Base-by-base conservation (phyloP, 1,284 basidiomycete species). In the Fomitopsis betulina region DNA sequence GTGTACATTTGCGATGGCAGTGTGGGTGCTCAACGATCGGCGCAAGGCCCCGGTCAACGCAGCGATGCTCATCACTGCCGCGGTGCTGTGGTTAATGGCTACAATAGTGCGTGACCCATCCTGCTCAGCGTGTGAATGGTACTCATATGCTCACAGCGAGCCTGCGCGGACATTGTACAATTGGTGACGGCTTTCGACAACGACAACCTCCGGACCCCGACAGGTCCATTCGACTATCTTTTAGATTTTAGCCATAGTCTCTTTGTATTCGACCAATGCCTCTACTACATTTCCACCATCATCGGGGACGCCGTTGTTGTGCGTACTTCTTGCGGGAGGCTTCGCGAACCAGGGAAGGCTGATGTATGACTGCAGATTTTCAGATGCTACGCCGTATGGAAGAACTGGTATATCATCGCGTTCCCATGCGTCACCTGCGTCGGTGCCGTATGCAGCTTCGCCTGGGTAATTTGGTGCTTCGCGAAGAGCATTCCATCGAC, bases 1-100 rank as follows among this genome's bases (percentile, higher is more conserved):
- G 39, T 57, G 49, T 37, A 40, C 51, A 27, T 57, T 57, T 35
- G 55, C 21, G 13, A 52, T 52, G 49, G 52, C 55, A 15, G 49
- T 52, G 10, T 57, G 55, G 55, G 49, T 52, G 8, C 39, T 57
- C 6, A 30, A 13, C 10, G 25, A 33, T 19, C 47, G 33, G 21
- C 47, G 49, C 37, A 35, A 27, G 23, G 3, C 21, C 30, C 38
- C 27, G 8, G 55, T 42, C 13, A 43, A 42, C 38, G 5, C 37
- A 2, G 21, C 32, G 25, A 57, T 57, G 55, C 38, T 57, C 10
- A 2, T 25, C 13, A 23, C 43, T 5, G 47, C 55, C 9, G 7
- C 25, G 12, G 37, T 57, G 17, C 37, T 57, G 3, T 57, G 55
- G 55, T n/a, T 52, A 7, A 12, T 57, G 37, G 6, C 35, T n/a